Evolutionary conservation across 768 basidiomycete species (phyloP), one percentile per base, ranked within the genome.

Genomic region (Amylocystis lapponica): DNA sequence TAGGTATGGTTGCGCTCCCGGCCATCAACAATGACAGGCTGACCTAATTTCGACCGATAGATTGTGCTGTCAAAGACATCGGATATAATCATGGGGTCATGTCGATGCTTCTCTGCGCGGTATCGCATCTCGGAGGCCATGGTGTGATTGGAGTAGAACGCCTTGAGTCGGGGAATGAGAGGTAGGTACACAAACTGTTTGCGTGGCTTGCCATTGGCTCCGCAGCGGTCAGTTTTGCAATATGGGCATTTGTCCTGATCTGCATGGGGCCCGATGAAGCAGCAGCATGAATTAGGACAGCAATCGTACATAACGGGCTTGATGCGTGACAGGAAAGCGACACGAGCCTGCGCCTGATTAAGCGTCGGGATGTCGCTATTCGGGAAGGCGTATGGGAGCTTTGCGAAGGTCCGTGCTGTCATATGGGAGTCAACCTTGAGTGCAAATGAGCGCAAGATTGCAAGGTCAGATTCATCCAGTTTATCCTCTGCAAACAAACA

Each of bases 41-140:
- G 37, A 1, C 33, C 7, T 3, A 47, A 41, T 0, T 69, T 58
- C 0, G 30, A 10, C 5, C 46, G 44, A 43, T 73, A 76, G 27
- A 53, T 41, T 0, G 39, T 13, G 0, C 62, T 41, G 52, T 73
- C 67, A 44, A 69, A 68, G 25, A 71, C 50, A 51, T 75, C 66
- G 5, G 30, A 52, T 14, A 63, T 59, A 11, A 38, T 35, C 1
- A 49, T 56, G 14, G 46, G 49, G 14, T 48, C 36, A 41, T 45
- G 36, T 8, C n/a, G 12, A 27, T 52, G 49, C 5, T 36, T 29
- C 1, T 45, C 17, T 5, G 42, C 49, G 4, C 52, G 49, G 34
- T 59, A 50, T 13, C n/a, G 22, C 36, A 54, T 37, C 12, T 19
- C 5, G 13, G 33, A 13, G 1, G 49, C 54, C 21, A 26, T 36